These are phyloP conservation scores for Clarkia xantiana DNA, from an alignment of 345 rosid species.

Conservation along the genomic window DNA sequence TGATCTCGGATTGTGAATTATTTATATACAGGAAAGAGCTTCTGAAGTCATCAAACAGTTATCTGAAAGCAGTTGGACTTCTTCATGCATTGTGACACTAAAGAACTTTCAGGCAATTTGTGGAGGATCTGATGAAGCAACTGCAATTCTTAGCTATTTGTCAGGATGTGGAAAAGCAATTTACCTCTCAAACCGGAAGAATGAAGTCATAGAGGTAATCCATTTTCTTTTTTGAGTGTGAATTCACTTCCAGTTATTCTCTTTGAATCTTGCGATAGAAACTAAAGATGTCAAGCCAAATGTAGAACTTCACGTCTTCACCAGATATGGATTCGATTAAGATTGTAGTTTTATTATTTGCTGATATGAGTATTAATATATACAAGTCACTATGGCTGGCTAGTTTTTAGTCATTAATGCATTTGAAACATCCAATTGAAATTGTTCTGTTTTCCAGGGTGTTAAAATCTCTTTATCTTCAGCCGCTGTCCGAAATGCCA, in stretches of 20 bases:
- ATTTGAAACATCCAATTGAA: background rate
- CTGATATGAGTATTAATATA: too few species aligned
- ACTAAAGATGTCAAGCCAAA: background rate
- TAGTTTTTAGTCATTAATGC: background rate
- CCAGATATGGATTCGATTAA: too few species aligned
- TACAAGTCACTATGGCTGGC: background rate
- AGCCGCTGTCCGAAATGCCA: constrained; percentile 30
- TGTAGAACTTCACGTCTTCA: too few species aligned
- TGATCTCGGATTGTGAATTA: background rate
- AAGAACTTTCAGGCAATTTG: constrained; percentile 45
- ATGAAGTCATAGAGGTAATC: constrained; percentile 57
- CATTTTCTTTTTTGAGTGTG: background rate
- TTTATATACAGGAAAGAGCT: constrained; percentile 38
- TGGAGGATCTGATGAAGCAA: constrained; percentile 49
- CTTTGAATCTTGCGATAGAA: background rate
- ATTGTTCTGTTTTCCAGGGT: constrained; percentile 35
- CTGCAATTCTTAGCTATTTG: constrained; percentile 54
- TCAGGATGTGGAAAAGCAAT: constrained; percentile 46
- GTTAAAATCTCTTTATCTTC: constrained; percentile 60
- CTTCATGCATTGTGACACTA: constrained; percentile 52
- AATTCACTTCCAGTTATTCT: background rate
- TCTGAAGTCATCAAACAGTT: constrained; percentile 23
- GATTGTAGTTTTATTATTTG: too few species aligned
- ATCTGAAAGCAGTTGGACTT: constrained; percentile 45
- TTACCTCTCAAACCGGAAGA: constrained; percentile 34